Evolutionary conservation across 176 grass and related monocot species (phyloP), one percentile per base, ranked within the genome.

Genomic region (Musa beccarii): DNA sequence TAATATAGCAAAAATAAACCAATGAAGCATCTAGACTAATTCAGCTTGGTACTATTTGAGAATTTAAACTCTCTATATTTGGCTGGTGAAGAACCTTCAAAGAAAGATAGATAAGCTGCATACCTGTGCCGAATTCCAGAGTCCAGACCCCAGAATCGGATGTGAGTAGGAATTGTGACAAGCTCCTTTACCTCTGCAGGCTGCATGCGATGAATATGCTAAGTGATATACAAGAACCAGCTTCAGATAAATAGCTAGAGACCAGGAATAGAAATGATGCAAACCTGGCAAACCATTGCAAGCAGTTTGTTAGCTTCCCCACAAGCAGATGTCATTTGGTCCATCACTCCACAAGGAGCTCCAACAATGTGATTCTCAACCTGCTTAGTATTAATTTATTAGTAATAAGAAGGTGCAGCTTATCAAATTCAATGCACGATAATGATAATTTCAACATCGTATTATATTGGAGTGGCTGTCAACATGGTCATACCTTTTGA

Each of bases 221-320:
- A 85, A 82, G 8, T 63, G 70, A 26, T 26, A 76, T 74, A 34
- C n/a, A 10, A 62, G 10, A 23, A 50, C 9, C 0, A 17, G 2
- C 34, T 43, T 4, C 16, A 69, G 51, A 19, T 69, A 17, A 8
- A 23, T 19, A 69, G 11, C 29, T 49, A 50, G 43, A 69, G 7
- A 51, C 29, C 16, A 19, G 15, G 6, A 69, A 70, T 11, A 51
- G 20, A 54, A 68, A 10, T 49, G 54, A 74, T 22, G 63, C 80
- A 80, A 85, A 98, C 94, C 94, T 98, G 94, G 81, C 94, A 98
- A 91, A 93, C 88, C 94, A 98, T 98, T 8, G 90, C 94, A 78
- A 98, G 90, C 71, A 98, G 83, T 79, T 98, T 93, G 78, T 98
- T 86, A 79, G 90, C 88, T 86, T 98, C 94, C 77, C 94, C 94